Evolutionary conservation across 306 rosid genomes (phyloP).

Genomic region (Acacia acuminata): DNA sequence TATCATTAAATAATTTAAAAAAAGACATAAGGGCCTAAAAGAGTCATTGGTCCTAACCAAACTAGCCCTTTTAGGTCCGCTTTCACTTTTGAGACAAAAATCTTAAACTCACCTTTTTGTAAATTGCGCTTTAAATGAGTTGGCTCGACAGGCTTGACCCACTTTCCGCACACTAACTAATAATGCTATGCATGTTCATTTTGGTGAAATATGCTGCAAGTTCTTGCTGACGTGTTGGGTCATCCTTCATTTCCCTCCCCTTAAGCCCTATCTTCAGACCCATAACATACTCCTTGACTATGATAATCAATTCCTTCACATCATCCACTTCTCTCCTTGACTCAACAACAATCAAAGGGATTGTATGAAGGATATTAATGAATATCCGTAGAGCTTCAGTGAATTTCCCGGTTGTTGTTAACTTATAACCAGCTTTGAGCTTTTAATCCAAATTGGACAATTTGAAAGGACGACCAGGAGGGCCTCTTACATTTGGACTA

Average conservation of each 20-base stretch:
- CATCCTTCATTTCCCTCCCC: constrained; percentile 69
- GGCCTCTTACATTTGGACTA: constrained; percentile 74
- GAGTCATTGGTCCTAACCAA: no score
- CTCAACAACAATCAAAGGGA: constrained; percentile 83
- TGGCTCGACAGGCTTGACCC: no score
- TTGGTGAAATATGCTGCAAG: constrained; percentile 96
- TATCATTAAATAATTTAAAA: no score
- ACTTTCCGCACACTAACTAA: no score
- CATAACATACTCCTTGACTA: constrained; percentile 85
- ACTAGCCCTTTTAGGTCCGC: no score
- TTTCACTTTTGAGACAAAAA: no score
- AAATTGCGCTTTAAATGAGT: no score
- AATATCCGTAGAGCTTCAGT: constrained; percentile 71
- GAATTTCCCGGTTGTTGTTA: constrained; percentile 80
- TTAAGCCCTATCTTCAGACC: constrained; percentile 81
- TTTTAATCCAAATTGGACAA: constrained; percentile 84
- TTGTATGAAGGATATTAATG: constrained; percentile 69
- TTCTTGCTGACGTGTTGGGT: constrained; percentile 82
- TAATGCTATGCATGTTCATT: no score
- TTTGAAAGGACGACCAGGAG: constrained; percentile 74
- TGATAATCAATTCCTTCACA: constrained; percentile 77
- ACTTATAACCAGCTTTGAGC: constrained; percentile 85
- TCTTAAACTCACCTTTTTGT: no score
- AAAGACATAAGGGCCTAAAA: no score
- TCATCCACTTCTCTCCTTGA: constrained; percentile 95